Percentiles rank a stretch among this genome's conserved stretches.
Evolutionary conservation across 1,139 yeast genomes (phyloP).

Genomic region (Torulaspora globosa): DNA sequence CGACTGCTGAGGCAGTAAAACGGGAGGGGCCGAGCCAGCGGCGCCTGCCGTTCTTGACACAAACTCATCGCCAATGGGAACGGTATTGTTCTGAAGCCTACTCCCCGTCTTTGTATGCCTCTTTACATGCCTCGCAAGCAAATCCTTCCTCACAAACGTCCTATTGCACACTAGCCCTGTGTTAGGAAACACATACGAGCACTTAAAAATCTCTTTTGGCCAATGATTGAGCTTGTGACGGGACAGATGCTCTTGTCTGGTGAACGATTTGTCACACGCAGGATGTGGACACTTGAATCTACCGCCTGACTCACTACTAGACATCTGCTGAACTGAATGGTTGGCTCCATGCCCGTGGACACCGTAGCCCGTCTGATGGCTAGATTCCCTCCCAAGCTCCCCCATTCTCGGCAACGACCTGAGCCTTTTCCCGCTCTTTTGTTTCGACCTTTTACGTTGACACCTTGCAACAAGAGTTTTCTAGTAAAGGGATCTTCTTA

Average conservation of each 20-base stretch:
- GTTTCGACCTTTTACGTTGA: neutral
- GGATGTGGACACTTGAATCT: slow-evolving; percentile 40
- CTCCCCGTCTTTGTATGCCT: slow-evolving; percentile 40
- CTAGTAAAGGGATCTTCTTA: neutral
- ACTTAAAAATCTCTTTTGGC: slow-evolving; percentile 45
- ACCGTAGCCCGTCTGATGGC: neutral
- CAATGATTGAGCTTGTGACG: slow-evolving; percentile 42
- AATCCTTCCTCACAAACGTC: slow-evolving; percentile 58
- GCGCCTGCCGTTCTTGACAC: slow-evolving; percentile 10
- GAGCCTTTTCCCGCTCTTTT: neutral
- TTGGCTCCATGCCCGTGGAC: neutral
- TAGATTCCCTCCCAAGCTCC: slow-evolving; percentile 3
- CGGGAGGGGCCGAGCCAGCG: slow-evolving; percentile 10
- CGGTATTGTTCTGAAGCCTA: slow-evolving; percentile 9
- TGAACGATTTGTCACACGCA: slow-evolving; percentile 41
- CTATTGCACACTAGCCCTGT: slow-evolving; percentile 44
- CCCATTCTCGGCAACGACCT: neutral
- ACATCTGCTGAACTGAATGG: neutral
- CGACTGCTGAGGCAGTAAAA: slow-evolving; percentile 3
- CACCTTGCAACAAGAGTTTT: neutral
- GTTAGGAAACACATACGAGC: slow-evolving; percentile 41
- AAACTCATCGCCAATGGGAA: slow-evolving; percentile 1
- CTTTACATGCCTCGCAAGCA: slow-evolving; percentile 49
- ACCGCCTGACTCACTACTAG: slow-evolving; percentile 2
- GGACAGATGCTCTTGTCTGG: slow-evolving; percentile 40